Base-by-base conservation (phyloP, 495 filamentous ascomycete species). In the Trichocladium uniseriatum region DNA sequence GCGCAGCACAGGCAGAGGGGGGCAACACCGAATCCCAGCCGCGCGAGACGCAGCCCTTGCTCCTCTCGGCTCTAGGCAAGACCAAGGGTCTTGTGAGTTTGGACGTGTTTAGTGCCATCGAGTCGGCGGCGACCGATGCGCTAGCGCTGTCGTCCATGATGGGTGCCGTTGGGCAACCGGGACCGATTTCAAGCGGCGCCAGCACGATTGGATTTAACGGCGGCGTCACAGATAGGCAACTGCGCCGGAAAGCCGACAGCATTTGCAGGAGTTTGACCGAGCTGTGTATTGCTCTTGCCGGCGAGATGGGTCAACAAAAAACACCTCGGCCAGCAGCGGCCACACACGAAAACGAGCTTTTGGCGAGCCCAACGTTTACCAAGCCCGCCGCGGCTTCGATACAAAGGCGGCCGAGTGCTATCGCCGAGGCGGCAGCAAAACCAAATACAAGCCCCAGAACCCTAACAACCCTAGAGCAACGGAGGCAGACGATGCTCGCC, bases 201-300 rank as follows among this genome's bases (percentile, higher is more conserved):
- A 84, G 84, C 27, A 79, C 79, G 31, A 78, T 82, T 44, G 79
- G 78, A 13, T 75, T 73, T 45, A 78, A 76, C 22, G 74, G 65
- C 16, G 63, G 78, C 36, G 68, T 82, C n/a, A 76, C 83, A 9
- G 88, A 97, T 57, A 77, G 91, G 41, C 84, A 89, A 55, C 75
- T 95, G 24, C 79, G 87, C 34, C 79, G 91, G 48, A 97, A 95
- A 62, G 87, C 86, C 24, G 92, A 97, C 61, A 90, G 83, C 58
- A 78, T 97, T 64, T 97, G 94, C 66, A 79, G 92, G 40, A 90
- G 85, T 55, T 67, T 98, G 48, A 97, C 92, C 2, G 92, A 98
- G 59, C 73, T 98, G 19, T 95, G 87, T 60, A 76, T 98, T 34
- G 87, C 88, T 14, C 69, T 98, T 37, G 84, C 84, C 43, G 84